Evolutionary conservation across 768 basidiomycete species (phyloP).

Genomic region (Gloeopeniophorella convolvens): DNA sequence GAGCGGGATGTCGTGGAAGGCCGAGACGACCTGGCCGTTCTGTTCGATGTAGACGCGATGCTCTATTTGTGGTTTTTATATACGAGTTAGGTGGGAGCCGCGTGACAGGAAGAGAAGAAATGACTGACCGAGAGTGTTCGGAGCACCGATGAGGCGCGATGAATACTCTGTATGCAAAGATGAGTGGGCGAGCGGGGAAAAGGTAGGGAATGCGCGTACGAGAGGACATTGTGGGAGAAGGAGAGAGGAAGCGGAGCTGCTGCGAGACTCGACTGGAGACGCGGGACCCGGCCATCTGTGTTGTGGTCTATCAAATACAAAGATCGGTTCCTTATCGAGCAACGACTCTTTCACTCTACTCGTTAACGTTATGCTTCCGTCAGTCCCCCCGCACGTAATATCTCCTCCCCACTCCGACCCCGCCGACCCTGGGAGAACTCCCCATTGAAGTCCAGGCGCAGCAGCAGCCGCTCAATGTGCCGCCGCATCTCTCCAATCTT

Average conservation of each 20-base stretch:
- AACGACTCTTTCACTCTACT: too few relatives aligned
- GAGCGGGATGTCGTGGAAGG: slow-evolving; percentile 96
- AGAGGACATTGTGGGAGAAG: slow-evolving; percentile 44
- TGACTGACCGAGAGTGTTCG: slow-evolving; percentile 85
- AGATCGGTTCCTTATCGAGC: not conserved
- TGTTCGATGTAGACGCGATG: slow-evolving; percentile 94
- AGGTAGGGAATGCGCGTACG: slow-evolving; percentile 37
- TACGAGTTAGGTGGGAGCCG: slow-evolving; percentile 23
- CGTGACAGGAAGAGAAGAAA: slow-evolving; percentile 3
- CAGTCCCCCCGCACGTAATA: slow-evolving; percentile 39
- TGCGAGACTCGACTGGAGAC: slow-evolving; percentile 47
- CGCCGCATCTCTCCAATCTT: slow-evolving; percentile 64
- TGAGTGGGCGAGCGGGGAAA: slow-evolving; percentile 5
- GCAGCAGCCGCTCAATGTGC: slow-evolving; percentile 74
- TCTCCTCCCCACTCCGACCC: slow-evolving; percentile 29
- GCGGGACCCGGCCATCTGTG: slow-evolving; percentile 7
- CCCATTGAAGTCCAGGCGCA: slow-evolving; percentile 83
- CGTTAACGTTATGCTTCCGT: slow-evolving; percentile 19
- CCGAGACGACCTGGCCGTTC: slow-evolving; percentile 73
- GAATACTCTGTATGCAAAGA: slow-evolving; percentile 48
- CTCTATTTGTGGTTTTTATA: slow-evolving; percentile 42
- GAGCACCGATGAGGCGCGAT: slow-evolving; percentile 74
- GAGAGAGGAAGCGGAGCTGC: slow-evolving; percentile 53
- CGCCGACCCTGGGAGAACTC: slow-evolving; percentile 46
- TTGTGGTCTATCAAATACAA: not conserved